Conservation (phyloP, 129 eudicot genomes). For the Erigeron canadensis region DNA sequence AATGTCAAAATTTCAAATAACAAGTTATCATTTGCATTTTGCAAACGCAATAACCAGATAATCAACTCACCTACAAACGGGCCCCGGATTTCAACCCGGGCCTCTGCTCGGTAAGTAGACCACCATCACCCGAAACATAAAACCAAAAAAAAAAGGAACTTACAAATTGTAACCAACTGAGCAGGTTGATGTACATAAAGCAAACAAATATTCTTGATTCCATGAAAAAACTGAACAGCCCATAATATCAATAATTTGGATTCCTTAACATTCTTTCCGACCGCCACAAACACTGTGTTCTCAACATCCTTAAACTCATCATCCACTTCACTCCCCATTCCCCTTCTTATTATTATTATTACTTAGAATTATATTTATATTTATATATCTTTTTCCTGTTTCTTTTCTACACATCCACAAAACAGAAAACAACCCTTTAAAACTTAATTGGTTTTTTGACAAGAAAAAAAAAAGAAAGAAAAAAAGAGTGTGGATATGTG, state of each 20-base stretch:
- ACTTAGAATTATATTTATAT: background rate
- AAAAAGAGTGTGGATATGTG: background rate
- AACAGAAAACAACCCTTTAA: background rate
- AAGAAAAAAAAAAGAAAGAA: no score
- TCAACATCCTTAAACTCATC: slow-evolving; percentile 40
- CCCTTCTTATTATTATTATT: background rate
- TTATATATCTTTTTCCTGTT: background rate
- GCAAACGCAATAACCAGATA: no score
- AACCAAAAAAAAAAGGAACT: slow-evolving; percentile 12
- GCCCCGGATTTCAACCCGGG: no score
- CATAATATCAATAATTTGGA: slow-evolving; percentile 51
- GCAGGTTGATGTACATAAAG: slow-evolving; percentile 64
- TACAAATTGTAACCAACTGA: slow-evolving; percentile 45
- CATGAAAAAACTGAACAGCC: slow-evolving; percentile 45
- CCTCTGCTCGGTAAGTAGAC: background rate
- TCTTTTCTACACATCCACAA: background rate
- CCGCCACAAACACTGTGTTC: slow-evolving; percentile 55
- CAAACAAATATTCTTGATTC: slow-evolving; percentile 42
- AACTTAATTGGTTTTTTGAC: background rate
- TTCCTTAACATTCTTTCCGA: slow-evolving; percentile 58
- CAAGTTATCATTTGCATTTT: no score
- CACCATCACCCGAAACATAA: slow-evolving; percentile 1
- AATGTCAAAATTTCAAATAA: no score
- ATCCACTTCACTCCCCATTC: slow-evolving; percentile 54
- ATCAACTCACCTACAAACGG: no score